Conservation (phyloP, 768 basidiomycete species). For the Mycena floridula region DNA sequence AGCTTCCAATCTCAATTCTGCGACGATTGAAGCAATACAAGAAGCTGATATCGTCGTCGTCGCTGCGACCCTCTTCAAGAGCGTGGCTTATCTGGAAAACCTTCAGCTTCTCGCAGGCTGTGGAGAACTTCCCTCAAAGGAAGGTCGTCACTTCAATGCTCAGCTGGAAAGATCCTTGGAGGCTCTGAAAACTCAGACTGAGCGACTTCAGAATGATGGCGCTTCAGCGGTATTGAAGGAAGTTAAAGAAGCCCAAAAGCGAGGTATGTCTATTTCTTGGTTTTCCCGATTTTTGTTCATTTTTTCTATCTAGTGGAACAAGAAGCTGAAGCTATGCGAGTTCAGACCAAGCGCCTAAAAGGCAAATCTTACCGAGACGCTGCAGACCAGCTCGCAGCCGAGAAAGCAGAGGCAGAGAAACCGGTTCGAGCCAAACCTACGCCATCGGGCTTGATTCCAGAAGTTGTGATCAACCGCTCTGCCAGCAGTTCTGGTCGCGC, state of each 20-base stretch:
- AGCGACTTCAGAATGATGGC: slow-evolving; percentile 61
- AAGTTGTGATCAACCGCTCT: slow-evolving; percentile 50
- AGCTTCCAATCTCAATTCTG: slow-evolving; percentile 61
- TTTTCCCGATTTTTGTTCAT: background rate
- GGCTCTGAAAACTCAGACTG: slow-evolving; percentile 58
- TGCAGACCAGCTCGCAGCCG: slow-evolving; percentile 32
- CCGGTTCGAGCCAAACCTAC: slow-evolving; percentile 13
- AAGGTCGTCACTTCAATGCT: slow-evolving; percentile 88
- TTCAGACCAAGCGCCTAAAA: slow-evolving; percentile 61
- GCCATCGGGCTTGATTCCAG: slow-evolving; percentile 39
- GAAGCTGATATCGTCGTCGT: slow-evolving; percentile 85
- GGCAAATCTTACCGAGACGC: slow-evolving; percentile 71
- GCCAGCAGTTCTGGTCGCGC: no score
- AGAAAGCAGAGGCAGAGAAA: slow-evolving; percentile 4
- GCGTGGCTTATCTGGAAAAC: slow-evolving; percentile 68
- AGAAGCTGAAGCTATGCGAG: slow-evolving; percentile 36
- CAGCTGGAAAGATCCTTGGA: slow-evolving; percentile 59
- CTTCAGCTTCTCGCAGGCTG: slow-evolving; percentile 65
- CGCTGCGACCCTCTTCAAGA: slow-evolving; percentile 82
- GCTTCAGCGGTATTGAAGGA: slow-evolving; percentile 52
- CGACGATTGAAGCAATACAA: slow-evolving; percentile 67
- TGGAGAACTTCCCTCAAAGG: slow-evolving; percentile 64
- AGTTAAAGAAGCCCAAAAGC: slow-evolving; percentile 58
- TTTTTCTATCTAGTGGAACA: slow-evolving; percentile 28
- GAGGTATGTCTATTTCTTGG: slow-evolving; percentile 35